Percentiles rank a stretch among this genome's conserved stretches.
Evolutionary conservation across 805 yeast species (phyloP).

Genomic region (Candida pseudoglaebosa): DNA sequence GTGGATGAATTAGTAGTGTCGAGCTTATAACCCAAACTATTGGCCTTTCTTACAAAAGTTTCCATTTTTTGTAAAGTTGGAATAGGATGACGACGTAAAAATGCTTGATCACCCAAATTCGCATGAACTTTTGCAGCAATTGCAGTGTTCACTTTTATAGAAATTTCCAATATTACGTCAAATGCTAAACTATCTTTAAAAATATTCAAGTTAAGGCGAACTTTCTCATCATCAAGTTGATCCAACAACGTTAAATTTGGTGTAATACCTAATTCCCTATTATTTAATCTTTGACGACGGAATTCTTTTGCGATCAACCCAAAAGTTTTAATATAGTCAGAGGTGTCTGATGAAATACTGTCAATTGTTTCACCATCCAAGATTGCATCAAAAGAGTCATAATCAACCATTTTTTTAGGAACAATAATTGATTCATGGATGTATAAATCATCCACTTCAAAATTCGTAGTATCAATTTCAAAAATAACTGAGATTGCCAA

Average conservation of each 20-base stretch:
- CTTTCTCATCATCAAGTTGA: constrained; percentile 82
- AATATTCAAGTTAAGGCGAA: constrained; percentile 65
- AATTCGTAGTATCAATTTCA: constrained; percentile 67
- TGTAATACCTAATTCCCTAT: constrained; percentile 42
- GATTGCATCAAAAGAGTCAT: constrained; percentile 53
- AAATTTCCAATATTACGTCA: constrained; percentile 67
- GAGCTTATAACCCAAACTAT: constrained; percentile 59
- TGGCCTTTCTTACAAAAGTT: constrained; percentile 67
- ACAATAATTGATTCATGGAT: constrained; percentile 67
- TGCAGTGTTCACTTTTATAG: constrained; percentile 76
- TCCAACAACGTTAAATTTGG: constrained; percentile 65
- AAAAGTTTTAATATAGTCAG: constrained; percentile 61
- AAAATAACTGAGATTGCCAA: constrained; percentile 77
- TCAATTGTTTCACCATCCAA: constrained; percentile 29
- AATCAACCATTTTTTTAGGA: constrained; percentile 57
- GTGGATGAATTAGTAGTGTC: constrained; percentile 73
- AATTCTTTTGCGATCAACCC: constrained; percentile 64
- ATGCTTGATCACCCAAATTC: constrained; percentile 72
- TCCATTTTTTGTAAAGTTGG: constrained; percentile 83
- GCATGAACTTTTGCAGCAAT: constrained; percentile 79
- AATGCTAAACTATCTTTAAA: constrained; percentile 58
- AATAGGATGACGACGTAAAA: constrained; percentile 81
- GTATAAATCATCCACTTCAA: constrained; percentile 71
- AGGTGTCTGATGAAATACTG: constrained; percentile 49
- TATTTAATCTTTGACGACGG: constrained; percentile 61